Evolutionary conservation across 2,329 filamentous ascomycete species (phyloP).

Genomic region (Trichoderma sp.): DNA sequence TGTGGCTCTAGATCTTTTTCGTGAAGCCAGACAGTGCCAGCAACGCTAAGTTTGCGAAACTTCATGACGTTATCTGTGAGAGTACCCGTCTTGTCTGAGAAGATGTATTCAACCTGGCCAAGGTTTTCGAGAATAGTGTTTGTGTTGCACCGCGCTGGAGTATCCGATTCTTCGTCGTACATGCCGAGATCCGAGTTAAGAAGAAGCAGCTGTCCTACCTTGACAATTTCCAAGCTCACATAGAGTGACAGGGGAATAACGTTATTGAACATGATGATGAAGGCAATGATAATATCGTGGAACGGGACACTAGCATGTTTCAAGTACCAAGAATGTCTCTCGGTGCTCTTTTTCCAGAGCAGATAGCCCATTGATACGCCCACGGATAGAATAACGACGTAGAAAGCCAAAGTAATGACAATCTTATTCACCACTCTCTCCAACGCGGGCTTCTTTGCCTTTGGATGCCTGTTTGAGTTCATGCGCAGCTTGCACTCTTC

Average conservation of each 20-base stretch:
- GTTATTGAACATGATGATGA: constrained; percentile 96
- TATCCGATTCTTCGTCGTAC: constrained; percentile 84
- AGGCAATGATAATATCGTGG: constrained; percentile 83
- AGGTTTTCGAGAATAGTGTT: constrained; percentile 95
- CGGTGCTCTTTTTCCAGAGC: constrained; percentile 71
- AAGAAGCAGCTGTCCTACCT: constrained; percentile 76
- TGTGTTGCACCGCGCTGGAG: constrained; percentile 85
- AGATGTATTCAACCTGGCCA: constrained; percentile 86
- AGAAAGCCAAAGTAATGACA: constrained; percentile 77
- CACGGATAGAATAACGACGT: constrained; percentile 77
- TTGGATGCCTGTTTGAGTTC: constrained; percentile 87
- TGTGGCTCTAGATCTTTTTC: constrained; percentile 66
- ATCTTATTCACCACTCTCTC: constrained; percentile 79
- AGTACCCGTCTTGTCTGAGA: constrained; percentile 94
- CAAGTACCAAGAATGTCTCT: constrained; percentile 77
- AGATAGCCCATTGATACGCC: constrained; percentile 83
- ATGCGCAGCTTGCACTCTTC: constrained; percentile 92
- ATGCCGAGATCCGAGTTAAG: constrained; percentile 82
- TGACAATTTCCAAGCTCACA: constrained; percentile 86
- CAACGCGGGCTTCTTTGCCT: constrained; percentile 79
- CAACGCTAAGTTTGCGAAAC: constrained; percentile 89
- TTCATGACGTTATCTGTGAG: constrained; percentile 95
- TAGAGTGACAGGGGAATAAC: constrained; percentile 91
- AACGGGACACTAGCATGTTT: constrained; percentile 70
- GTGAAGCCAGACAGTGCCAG: constrained; percentile 87